Conservation (phyloP, 768 basidiomycete genomes). For the Leccinum subgranulosum region DNA sequence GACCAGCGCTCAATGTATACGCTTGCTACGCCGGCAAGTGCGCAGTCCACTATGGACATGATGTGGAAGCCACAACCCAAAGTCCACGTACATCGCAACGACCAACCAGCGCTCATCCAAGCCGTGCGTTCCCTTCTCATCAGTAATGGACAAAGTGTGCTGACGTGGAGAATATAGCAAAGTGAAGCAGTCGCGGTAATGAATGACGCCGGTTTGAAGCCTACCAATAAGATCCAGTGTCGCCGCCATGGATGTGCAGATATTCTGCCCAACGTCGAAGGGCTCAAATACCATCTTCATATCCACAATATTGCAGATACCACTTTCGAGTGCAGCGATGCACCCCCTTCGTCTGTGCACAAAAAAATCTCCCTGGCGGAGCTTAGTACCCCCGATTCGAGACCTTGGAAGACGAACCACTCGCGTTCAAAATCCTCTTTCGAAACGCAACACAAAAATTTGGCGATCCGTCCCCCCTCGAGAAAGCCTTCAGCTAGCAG, state of each 20-base stretch:
- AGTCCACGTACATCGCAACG: slow-evolving; percentile 35
- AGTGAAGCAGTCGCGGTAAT: slow-evolving; percentile 27
- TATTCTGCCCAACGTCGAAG: slow-evolving; percentile 39
- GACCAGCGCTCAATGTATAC: slow-evolving; percentile 28
- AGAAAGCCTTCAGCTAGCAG: slow-evolving; percentile 18
- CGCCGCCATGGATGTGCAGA: slow-evolving; percentile 45
- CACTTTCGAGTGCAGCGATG: not conserved
- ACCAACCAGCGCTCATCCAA: slow-evolving; percentile 34
- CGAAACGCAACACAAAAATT: not conserved
- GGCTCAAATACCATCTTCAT: slow-evolving; percentile 52
- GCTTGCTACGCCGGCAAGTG: slow-evolving; percentile 9
- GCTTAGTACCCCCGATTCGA: not conserved
- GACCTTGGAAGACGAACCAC: slow-evolving; percentile 6
- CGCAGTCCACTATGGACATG: slow-evolving; percentile 25
- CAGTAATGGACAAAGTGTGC: not conserved
- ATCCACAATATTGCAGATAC: slow-evolving; percentile 51
- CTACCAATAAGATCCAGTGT: slow-evolving; percentile 38
- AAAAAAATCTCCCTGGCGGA: slow-evolving; percentile 1
- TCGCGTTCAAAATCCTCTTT: slow-evolving; percentile 19
- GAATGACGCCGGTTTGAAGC: slow-evolving; percentile 23
- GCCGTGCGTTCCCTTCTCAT: slow-evolving; percentile 35
- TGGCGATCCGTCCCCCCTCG: not conserved
- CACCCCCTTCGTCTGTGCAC: not conserved
- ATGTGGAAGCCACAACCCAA: slow-evolving; percentile 33
- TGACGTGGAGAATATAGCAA: slow-evolving; percentile 17